Percentiles rank a stretch among this genome's conserved stretches.
Evolutionary conservation across 169 alveolate genomes (phyloP).

Genomic region (Eimeria maxima): DNA sequence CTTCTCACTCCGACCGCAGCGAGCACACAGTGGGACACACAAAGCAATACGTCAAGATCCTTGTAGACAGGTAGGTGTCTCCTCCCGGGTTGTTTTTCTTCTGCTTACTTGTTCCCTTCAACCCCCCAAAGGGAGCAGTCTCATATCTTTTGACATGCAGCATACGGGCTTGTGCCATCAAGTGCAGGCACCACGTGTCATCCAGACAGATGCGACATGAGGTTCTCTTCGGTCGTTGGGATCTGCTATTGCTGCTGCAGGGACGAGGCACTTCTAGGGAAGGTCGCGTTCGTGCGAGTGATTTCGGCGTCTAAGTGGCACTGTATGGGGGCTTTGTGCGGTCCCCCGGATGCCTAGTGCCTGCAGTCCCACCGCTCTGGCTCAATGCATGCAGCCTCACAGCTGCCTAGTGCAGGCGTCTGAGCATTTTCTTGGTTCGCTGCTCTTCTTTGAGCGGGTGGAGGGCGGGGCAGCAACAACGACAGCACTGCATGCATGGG

Average conservation of each 20-base stretch:
- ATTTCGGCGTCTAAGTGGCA: conserved; percentile 81
- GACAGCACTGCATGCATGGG: background rate
- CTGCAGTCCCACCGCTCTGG: background rate
- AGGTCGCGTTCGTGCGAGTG: conserved; percentile 39
- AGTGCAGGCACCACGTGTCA: background rate
- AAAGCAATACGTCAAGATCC: conserved; percentile 85
- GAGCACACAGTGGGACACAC: conserved; percentile 85
- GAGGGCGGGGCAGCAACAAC: background rate
- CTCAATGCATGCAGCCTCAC: background rate
- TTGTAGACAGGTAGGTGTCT: conserved; percentile 77
- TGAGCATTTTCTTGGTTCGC: background rate
- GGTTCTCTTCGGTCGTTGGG: background rate
- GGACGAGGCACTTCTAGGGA: conserved; percentile 81
- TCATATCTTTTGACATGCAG: background rate
- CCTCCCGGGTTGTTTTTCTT: background rate
- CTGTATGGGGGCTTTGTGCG: conserved; percentile 56
- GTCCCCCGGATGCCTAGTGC: conserved; percentile 30
- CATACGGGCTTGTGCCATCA: background rate
- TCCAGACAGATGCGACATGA: background rate
- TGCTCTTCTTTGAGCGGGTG: background rate
- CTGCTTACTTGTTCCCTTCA: background rate
- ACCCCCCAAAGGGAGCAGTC: background rate
- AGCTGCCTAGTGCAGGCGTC: background rate
- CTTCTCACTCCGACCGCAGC: conserved; percentile 73
- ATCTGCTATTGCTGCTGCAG: conserved; percentile 31